These are phyloP conservation scores for Patellifolia procumbens DNA, from an alignment of 179 eudicot species.

Conservation along the genomic window DNA sequence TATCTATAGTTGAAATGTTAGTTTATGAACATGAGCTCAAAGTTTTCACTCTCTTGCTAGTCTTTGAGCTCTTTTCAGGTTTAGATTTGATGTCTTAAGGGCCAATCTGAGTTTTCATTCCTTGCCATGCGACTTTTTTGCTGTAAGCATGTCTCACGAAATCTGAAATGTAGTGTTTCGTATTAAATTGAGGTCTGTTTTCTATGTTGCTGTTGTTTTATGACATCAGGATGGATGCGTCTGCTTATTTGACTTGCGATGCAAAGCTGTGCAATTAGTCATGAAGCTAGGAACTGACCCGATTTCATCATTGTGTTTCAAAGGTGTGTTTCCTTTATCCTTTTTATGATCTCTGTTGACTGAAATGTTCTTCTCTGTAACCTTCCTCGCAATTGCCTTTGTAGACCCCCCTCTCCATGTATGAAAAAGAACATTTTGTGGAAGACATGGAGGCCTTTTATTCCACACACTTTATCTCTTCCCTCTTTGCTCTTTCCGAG, in stretches of 20 bases:
- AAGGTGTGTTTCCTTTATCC: conserved; percentile 45
- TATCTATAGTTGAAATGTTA: too few species aligned
- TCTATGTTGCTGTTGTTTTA: conserved; percentile 9
- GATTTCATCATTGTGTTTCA: conserved; percentile 79
- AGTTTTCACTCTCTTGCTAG: neutral
- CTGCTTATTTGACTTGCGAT: conserved; percentile 86
- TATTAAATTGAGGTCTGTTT: neutral
- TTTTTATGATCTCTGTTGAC: neutral
- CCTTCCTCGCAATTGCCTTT: neutral
- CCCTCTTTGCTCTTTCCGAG: neutral
- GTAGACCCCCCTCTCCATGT: neutral
- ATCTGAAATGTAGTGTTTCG: neutral
- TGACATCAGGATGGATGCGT: conserved; percentile 76
- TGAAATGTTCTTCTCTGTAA: neutral
- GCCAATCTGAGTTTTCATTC: neutral
- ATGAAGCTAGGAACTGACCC: conserved; percentile 61
- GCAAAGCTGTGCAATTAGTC: conserved; percentile 59
- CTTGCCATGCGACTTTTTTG: neutral
- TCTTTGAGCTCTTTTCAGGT: neutral
- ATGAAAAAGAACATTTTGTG: neutral
- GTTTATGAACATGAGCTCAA: too few species aligned
- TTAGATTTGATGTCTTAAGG: neutral
- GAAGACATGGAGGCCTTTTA: neutral
- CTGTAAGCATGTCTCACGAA: too few species aligned
- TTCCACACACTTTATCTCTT: neutral